Conservation (phyloP, 768 basidiomycete species). For the Collybia nuda region DNA sequence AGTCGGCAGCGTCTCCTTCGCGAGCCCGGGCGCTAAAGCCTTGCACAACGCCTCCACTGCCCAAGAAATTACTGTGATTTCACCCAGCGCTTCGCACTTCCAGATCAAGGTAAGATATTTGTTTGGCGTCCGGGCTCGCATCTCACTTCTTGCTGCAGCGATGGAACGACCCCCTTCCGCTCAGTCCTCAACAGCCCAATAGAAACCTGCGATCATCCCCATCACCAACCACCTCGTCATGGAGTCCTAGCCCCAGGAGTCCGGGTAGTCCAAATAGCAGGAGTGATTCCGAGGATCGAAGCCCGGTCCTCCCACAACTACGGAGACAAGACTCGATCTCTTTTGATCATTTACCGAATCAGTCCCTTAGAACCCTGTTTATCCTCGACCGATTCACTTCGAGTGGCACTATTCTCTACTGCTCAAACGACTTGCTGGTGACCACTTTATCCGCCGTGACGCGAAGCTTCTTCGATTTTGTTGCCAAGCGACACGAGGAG, state of each 20-base stretch:
- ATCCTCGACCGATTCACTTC: conserved; percentile 78
- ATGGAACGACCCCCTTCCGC: conserved; percentile 63
- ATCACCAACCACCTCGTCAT: conserved; percentile 28
- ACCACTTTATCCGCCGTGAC: conserved; percentile 57
- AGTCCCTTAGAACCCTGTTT: conserved; percentile 75
- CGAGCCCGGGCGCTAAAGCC: conserved; percentile 70
- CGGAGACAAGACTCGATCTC: conserved; percentile 33
- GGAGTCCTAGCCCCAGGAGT: conserved; percentile 18
- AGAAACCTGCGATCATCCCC: conserved; percentile 24
- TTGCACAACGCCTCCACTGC: conserved; percentile 82
- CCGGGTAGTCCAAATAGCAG: conserved; percentile 9
- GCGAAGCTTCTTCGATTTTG: conserved; percentile 77
- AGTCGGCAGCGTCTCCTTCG: conserved; percentile 79
- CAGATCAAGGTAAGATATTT: conserved; percentile 46
- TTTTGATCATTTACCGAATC: conserved; percentile 64
- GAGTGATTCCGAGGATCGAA: conserved; percentile 15
- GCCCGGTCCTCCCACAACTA: conserved; percentile 14
- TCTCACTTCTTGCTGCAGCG: conserved; percentile 38
- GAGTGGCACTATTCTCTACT: conserved; percentile 65
- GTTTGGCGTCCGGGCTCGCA: conserved; percentile 3
- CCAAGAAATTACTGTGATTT: conserved; percentile 76
- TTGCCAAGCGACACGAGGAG: conserved; percentile 59
- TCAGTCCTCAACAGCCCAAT: conserved; percentile 50
- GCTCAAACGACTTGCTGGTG: conserved; percentile 71
- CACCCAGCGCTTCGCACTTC: conserved; percentile 54